Conservation (phyloP, 164 flowering plant genomes). For the Vitis riparia region DNA sequence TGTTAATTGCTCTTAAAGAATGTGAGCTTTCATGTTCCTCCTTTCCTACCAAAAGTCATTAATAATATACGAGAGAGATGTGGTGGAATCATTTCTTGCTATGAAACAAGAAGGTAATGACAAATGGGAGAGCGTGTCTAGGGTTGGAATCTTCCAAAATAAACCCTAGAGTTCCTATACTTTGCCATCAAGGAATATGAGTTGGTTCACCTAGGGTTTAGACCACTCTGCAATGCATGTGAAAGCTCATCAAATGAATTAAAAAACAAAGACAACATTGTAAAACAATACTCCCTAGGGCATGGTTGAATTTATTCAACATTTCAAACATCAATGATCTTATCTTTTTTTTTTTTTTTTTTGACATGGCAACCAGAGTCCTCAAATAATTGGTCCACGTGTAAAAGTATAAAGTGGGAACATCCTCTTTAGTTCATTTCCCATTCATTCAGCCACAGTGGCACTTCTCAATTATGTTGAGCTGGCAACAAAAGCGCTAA, state of each 20-base stretch:
- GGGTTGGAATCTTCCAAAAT: constrained; percentile 4
- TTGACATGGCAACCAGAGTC: neutral
- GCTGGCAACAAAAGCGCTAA: neutral
- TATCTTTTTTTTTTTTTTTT: neutral
- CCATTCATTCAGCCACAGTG: constrained; percentile 4
- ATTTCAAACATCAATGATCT: neutral
- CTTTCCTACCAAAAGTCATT: neutral
- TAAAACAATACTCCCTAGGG: neutral
- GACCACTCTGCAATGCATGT: neutral
- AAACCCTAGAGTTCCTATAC: neutral
- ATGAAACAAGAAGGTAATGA: constrained; percentile 3
- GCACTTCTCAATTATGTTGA: neutral
- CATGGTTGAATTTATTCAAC: neutral
- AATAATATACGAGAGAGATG: neutral
- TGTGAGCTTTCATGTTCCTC: neutral
- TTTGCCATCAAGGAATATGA: neutral
- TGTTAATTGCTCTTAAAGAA: too few species aligned
- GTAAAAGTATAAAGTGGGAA: neutral
- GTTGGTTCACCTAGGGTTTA: neutral
- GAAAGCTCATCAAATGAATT: neutral
- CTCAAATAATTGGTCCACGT: neutral
- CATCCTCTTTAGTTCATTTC: constrained; percentile 2
- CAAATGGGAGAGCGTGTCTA: neutral
- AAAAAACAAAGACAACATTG: neutral
- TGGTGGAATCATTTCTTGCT: constrained; percentile 6